A percentile compares a stretch with the other conserved stretches of the same genome.
Evolutionary conservation across 345 rosid species (phyloP).

Genomic region (Syzygium grande): DNA sequence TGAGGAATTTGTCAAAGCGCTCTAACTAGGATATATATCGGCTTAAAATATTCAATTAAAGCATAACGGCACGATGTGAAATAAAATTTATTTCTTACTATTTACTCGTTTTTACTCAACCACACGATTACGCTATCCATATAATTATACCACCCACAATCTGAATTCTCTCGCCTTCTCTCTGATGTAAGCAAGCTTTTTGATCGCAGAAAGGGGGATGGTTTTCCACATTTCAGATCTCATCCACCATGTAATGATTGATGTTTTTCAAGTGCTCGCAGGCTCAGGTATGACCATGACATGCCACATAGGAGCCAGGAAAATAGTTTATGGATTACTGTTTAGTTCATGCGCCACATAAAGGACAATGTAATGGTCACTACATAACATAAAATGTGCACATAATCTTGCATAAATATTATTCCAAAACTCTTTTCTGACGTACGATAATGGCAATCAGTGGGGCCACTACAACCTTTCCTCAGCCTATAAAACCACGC

Average conservation of each 20-base stretch:
- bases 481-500: constrained; percentile 3
- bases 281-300: background rate
- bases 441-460: background rate
- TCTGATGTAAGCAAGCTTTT: constrained; percentile 1
- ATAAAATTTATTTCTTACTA: background rate
- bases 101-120: background rate
- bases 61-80: background rate
- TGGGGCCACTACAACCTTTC: background rate
- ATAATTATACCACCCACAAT: background rate
- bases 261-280: background rate
- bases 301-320: background rate
- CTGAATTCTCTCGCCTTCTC: background rate
- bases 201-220: background rate
- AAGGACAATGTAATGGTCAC: background rate
- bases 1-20: background rate
- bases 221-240: background rate
- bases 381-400: background rate
- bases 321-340: background rate
- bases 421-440: background rate
- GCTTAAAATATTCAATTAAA: background rate
- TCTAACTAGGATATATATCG: background rate
- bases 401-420: background rate
- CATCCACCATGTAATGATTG: constrained; percentile 3
- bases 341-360: background rate
- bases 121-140: background rate